These are phyloP conservation scores for Gomphus bonarii DNA, from an alignment of 1,284 basidiomycete species.

Conservation along the genomic window DNA sequence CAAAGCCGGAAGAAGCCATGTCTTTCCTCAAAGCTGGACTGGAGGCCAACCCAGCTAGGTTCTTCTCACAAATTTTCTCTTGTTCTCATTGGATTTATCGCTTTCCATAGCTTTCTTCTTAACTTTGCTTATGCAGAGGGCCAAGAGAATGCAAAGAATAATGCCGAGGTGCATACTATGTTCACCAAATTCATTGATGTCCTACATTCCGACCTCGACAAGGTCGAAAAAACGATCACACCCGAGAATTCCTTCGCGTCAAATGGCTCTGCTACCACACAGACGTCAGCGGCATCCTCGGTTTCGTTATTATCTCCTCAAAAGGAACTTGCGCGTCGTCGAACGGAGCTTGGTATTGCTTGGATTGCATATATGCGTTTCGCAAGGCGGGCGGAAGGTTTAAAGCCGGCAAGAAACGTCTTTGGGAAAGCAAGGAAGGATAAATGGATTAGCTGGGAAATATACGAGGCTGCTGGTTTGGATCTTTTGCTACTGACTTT, in stretches of 20 bases:
- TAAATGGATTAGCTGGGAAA: constrained; percentile 82
- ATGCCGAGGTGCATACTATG: constrained; percentile 52
- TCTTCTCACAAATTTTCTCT: not conserved
- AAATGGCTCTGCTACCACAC: constrained; percentile 21
- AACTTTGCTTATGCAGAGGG: constrained; percentile 85
- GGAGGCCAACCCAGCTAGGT: constrained; percentile 83
- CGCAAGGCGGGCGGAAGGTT: constrained; percentile 74
- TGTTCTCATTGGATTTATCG: constrained; percentile 8
- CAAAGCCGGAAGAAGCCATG: constrained; percentile 74
- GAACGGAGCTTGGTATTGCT: constrained; percentile 44
- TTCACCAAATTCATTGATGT: constrained; percentile 66
- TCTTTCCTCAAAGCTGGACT: constrained; percentile 79
- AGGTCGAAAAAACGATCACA: constrained; percentile 41
- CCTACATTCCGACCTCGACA: constrained; percentile 66
- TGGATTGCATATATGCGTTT: constrained; percentile 92
- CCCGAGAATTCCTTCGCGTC: constrained; percentile 28
- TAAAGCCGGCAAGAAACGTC: constrained; percentile 67
- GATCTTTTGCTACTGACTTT: constrained; percentile 11
- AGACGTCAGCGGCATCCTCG: constrained; percentile 15
- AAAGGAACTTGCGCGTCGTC: constrained; percentile 49
- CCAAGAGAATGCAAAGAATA: constrained; percentile 60
- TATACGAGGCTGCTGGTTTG: constrained; percentile 86
- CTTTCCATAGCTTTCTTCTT: constrained; percentile 63
- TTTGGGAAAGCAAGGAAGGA: constrained; percentile 86
- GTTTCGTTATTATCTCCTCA: constrained; percentile 33